Evolutionary conservation across 176 grass and related monocot genomes (phyloP), one percentile per base, ranked within the genome.

Genomic region (Oryza meyeriana): DNA sequence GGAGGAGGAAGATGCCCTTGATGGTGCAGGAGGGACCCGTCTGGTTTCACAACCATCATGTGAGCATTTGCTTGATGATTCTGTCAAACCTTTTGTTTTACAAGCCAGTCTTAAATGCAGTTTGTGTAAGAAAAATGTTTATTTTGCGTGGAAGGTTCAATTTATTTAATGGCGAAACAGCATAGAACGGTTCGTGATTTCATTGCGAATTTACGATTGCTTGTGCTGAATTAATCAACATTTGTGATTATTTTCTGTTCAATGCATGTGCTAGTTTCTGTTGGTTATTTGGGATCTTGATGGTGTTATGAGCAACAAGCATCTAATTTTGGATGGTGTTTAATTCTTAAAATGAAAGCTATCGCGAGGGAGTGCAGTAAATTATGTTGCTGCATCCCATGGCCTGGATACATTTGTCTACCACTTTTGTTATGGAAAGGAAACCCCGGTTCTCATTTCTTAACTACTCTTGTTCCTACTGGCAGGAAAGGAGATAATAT

Each of bases 1-100:
- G 80, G 92, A 94, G 83, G 92, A 94, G 88, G 92, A 92, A 41
- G 90, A 91, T 91, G 83, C 92, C 8, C 38, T 91, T 61, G 33
- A 74, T 84, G 88, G 85, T 76, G 42, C 92, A 45, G 92, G 89
- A 27, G 92, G 92, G 25, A 94, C 92, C 8, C 88, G 92, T 63
- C 86, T 94, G 48, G 30, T 91, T 62, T 65, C 81, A 66, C 92
- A 94, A 69, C 92, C 92, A 86, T 94, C 92, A 72, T 93, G 91
- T 93, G 74, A 85, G 81, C 25, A 31, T 63, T 80, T 55, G 31
- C 67, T 66, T 75, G 61, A 75, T 75, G 59, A 66, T 83, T 64
- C 27, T 74, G n/a, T 83, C 74, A 42, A 38, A 75, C 45, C 39
- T 27, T 75, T 75, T 27, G 25, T 74, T 64, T 83, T 64, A 66